phyloP scores from a whole-genome alignment of 345 rosid species.

The Salix suchowensis region DNA sequence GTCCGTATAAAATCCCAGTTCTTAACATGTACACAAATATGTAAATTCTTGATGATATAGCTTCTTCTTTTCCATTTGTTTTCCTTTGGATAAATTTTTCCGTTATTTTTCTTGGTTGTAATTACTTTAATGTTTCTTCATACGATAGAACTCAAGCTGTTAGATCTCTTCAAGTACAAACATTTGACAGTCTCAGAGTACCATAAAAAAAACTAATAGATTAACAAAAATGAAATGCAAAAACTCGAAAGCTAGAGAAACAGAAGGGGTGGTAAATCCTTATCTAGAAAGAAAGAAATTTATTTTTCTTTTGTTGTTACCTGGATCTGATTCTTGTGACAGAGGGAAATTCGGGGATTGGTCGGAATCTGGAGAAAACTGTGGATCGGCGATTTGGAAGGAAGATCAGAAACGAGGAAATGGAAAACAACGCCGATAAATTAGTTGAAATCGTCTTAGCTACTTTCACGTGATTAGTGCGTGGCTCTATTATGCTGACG shows the following conservation, averaged over 20 bases:
- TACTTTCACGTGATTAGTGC: slow-evolving; percentile 27
- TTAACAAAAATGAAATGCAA: not conserved
- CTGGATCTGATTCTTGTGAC: not conserved
- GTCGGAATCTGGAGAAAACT: slow-evolving; percentile 26
- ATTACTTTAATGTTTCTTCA: too few relatives aligned
- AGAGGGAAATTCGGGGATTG: slow-evolving; percentile 11
- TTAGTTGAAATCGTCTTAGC: slow-evolving; percentile 24
- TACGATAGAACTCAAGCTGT: too few relatives aligned
- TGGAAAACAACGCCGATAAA: slow-evolving; percentile 44
- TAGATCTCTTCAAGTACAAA: too few relatives aligned
- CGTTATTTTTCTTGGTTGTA: too few relatives aligned
- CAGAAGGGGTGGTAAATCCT: not conserved
- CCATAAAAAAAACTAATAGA: not conserved
- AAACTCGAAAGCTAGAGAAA: not conserved
- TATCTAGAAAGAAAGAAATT: not conserved
- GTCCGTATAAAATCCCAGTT: too few relatives aligned
- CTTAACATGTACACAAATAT: too few relatives aligned
- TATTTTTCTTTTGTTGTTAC: not conserved
- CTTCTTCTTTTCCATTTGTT: too few relatives aligned
- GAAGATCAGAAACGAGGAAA: slow-evolving; percentile 29
- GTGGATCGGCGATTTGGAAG: slow-evolving; percentile 29
- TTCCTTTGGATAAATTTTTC: too few relatives aligned
- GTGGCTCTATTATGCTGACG: slow-evolving; percentile 1
- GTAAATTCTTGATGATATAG: too few relatives aligned
- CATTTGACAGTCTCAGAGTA: too few relatives aligned